Evolutionary conservation across 371 early-diverging fungal species (phyloP), one percentile per base, ranked within the genome.

Genomic region (Mortierella sp.): DNA sequence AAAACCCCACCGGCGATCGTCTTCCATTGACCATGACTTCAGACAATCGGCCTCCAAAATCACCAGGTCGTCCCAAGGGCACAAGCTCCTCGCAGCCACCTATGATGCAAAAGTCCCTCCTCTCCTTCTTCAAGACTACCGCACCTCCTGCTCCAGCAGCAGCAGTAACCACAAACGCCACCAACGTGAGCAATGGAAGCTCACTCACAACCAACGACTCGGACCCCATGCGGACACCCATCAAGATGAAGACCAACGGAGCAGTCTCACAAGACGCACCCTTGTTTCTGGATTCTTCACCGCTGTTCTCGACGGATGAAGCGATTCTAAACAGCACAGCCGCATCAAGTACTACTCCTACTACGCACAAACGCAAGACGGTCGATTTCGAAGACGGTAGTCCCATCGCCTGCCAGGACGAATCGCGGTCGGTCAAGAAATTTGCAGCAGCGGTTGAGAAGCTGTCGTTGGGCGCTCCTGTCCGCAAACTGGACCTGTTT

Each of bases 21-120:
- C 74, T 7, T 12, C 14, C 60, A 63, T 75, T 65, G 44, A 58
- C 21, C 43, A 84, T 80, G 78, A 77, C 84, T 32, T 77, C 73
- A 32, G 80, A 80, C 48, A 43, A 49, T 10, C 58, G 81, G 75
- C 76, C 75, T 11, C 32, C 60, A n/a, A 84, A 84, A 75, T 84
- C 84, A 14, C 80, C 84, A 84, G 91, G 82, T 89, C 90, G 78
- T 88, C 88, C 82, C 94, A 96, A 86, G 95, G 95, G 79, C 12
- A 35, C 68, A 14, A 38, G 43, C 63, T 29, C 6, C 54, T 29
- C 56, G 0, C 78, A 75, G 58, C 79, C 84, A 3, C 73, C 77
- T 46, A 75, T 83, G 83, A 81, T 82, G 27, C 90, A 89, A 77
- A 83, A 82, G 76, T 84, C 90, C 3, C 84, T 89, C 38, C 81